Evolutionary conservation across 2,329 filamentous ascomycete genomes (phyloP), one percentile per base, ranked within the genome.

Genomic region (Diplocarpon mali): DNA sequence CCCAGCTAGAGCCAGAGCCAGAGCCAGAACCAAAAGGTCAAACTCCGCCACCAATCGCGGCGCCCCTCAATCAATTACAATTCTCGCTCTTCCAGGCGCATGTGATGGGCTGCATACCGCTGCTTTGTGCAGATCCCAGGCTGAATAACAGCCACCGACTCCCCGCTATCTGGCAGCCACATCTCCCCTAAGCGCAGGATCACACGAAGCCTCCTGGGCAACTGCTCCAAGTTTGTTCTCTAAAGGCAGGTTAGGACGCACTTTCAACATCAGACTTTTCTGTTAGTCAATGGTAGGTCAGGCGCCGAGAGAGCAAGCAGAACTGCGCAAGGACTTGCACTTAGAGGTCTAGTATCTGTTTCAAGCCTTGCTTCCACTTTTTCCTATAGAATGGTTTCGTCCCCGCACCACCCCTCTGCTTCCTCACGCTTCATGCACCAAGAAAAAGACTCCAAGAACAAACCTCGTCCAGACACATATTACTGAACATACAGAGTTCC

Each of bases 201-300:
- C 42, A 50, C 42, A 53, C 49, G 51, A 53, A 46, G 30, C 10
- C 27, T 28, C 35, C 15, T 27, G 20, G 29, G 27, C 20, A 34
- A 29, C 30, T 36, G 17, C 13, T 7, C 37, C 31, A 5, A 17
- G 20, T 40, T 40, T 38, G 42, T 49, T 42, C 49, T 47, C 52
- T 56, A 56, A 53, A 44, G 52, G 53, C 52, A 56, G 48, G 52
- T 50, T 47, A 48, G 45, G 42, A 50, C 50, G 49, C 24, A 35
- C 15, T 29, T 31, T 36, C 40, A 30, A 16, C 15, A 24, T n/a
- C 12, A 29, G 15, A 5, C 35, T 36, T 39, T 43, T 45, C 43
- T 46, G 24, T 49, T 45, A 49, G 43, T 49, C 43, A 49, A 46
- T 8, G 32, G 16, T 30, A 42, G 46, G 52, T 54, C 52, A 54